Evolutionary conservation across 257 asterid species (phyloP), one percentile per base, ranked within the genome.

Genomic region (Nicotiana obtusifolia): DNA sequence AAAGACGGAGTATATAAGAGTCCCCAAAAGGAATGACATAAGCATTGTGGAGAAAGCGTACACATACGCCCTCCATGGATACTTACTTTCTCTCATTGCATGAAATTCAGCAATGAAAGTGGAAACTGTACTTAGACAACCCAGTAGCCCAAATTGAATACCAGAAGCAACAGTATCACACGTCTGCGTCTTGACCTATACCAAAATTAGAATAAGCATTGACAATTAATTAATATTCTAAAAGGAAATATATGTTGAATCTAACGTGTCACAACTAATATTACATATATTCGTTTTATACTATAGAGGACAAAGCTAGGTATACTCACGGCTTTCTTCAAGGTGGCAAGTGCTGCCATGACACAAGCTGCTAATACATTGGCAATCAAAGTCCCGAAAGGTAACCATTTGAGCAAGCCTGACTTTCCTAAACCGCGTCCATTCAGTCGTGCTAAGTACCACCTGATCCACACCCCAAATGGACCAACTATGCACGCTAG

Each of bases 321-420:
- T 28, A 24, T 75, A 14, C 77, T 84, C 88, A 95, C 99, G 52
- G 87, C 90, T 88, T 87, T 91, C 87, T 91, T 93, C 3, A 91
- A 80, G 9, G 90, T 86, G 85, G 97, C 94, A 20, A 96, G 81
- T 17, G 93, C 93, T 79, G 98, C 99, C 99, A 96, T 96, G n/a
- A 86, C 24, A 82, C 90, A 91, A 81, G 98, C 95, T 77, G 99
- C 99, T 78, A 87, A 83, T 67, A 93, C 91, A 85, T 96, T 94
- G 49, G 99, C 98, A 75, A 91, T 91, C 68, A 96, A 93, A 77
- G 99, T 94, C 65, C 99, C 98, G 7, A 96, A 89, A 2, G 98
- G 99, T 10, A 94, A 60, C 99, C 98, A 96, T 90, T 88, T 94
- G 22, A 91, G 31, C 41, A 5, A 5, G 66, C 86, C 84, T 22